Evolutionary conservation across 2,329 filamentous ascomycete genomes (phyloP).

Genomic region (Bipolaris bicolor): DNA sequence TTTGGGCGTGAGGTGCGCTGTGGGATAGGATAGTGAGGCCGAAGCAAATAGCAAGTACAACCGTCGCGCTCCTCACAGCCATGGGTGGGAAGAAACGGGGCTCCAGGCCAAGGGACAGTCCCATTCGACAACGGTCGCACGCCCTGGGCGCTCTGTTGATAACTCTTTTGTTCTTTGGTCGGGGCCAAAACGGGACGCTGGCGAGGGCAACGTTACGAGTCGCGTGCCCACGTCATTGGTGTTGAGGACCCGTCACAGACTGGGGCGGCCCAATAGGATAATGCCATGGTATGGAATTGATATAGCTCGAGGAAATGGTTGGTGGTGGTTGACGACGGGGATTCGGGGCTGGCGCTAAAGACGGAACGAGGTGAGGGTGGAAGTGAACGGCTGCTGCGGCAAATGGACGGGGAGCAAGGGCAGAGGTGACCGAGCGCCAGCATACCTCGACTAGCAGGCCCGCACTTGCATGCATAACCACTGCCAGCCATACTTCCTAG

Average conservation of each 20-base stretch:
- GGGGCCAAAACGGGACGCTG: slow-evolving; percentile 2
- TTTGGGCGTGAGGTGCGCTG: background rate
- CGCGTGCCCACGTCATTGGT: slow-evolving; percentile 18
- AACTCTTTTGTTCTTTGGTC: background rate
- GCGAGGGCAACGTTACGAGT: background rate
- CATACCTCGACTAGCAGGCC: slow-evolving; percentile 16
- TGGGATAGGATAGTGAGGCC: background rate
- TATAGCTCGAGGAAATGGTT: slow-evolving; percentile 10
- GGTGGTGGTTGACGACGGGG: slow-evolving; percentile 9
- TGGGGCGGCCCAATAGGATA: slow-evolving; percentile 1
- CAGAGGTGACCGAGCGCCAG: slow-evolving; percentile 15
- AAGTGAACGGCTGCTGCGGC: slow-evolving; percentile 20
- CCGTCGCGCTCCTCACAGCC: background rate
- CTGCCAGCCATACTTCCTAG: slow-evolving; percentile 17
- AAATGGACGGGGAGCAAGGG: slow-evolving; percentile 20
- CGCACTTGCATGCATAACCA: slow-evolving; percentile 18
- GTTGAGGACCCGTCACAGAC: slow-evolving; percentile 1
- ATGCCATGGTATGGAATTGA: slow-evolving; percentile 10
- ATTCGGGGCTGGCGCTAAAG: slow-evolving; percentile 11
- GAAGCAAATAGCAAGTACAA: background rate
- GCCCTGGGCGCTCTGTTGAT: background rate
- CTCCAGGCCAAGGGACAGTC: background rate
- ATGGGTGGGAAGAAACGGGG: background rate
- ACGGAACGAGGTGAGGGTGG: slow-evolving; percentile 5
- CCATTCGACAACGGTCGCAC: too few species aligned